phyloP scores from a whole-genome alignment of 805 yeast genomes.

The Yamadazyma scolyti region DNA sequence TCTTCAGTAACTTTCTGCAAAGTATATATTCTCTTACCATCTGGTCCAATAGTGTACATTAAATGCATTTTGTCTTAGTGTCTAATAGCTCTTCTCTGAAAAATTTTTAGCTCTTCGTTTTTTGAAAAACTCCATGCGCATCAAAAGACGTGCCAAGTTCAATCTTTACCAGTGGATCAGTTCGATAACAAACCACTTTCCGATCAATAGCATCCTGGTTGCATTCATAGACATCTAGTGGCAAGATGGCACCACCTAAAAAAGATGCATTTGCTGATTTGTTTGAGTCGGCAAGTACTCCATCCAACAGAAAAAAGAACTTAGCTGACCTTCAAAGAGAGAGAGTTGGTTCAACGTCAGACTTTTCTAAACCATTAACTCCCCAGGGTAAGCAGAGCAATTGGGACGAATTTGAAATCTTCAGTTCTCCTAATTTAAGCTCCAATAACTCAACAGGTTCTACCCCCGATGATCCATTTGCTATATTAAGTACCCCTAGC shows the following conservation, averaged over 20 bases:
- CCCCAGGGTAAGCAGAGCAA: neutral
- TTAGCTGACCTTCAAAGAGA: conserved; percentile 10
- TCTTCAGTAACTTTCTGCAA: conserved; percentile 72
- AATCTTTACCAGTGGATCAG: too few relatives aligned
- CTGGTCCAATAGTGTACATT: conserved; percentile 94
- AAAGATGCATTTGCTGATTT: conserved; percentile 45
- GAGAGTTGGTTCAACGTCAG: neutral
- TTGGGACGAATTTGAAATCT: conserved; percentile 10
- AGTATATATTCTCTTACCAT: conserved; percentile 95
- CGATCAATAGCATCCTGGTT: too few relatives aligned
- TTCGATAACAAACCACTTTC: too few relatives aligned
- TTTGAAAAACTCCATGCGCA: conserved; percentile 6
- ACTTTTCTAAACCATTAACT: neutral
- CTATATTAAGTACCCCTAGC: conserved; percentile 13
- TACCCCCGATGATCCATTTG: conserved; percentile 23
- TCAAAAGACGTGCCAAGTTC: conserved; percentile 4
- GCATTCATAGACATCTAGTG: too few relatives aligned
- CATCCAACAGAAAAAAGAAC: conserved; percentile 8
- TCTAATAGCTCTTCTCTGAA: conserved; percentile 8
- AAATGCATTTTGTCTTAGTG: conserved; percentile 71
- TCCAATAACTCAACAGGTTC: neutral
- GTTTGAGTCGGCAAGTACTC: conserved; percentile 28
- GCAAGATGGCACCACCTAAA: conserved; percentile 40
- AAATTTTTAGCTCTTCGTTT: conserved; percentile 1
- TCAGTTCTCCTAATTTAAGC: conserved; percentile 4